Evolutionary conservation across 2,329 filamentous ascomycete genomes (phyloP), one percentile per base, ranked within the genome.

Genomic region (Diplodia scrobiculata): DNA sequence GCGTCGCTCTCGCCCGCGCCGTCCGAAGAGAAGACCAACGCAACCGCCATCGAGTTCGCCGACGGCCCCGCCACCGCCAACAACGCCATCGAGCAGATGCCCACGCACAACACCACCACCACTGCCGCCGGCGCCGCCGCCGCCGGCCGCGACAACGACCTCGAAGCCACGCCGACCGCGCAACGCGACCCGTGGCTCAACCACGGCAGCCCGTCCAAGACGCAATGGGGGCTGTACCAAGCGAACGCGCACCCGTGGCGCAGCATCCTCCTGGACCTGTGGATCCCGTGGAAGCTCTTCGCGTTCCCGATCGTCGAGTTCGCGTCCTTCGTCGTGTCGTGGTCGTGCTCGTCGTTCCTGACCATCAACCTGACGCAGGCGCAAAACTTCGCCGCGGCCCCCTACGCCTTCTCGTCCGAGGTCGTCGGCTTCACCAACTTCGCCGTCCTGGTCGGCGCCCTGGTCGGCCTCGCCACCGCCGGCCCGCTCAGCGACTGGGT

Each of bases 261-360:
- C 69, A 80, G 78, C 25, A 77, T 88, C 32, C 50, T 84, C 1
- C 73, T 81, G 34, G 84, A 86, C 69, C 78, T 89, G 25, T 87
- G 82, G 81, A 80, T 85, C 7, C 87, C 87, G 0, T 87, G 84
- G 82, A 86, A 87, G 70, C 78, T 89, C 0, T 84, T 87, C 71
- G 70, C 80, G 0, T 89, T 86, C 73, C 87, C 87, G 0, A 88
- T 89, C 66, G 83, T 89, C 50, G 82, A 88, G 68, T 86, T 87
- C 66, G 80, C 86, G 0, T 81, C 84, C 17, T 88, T 89, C 69
- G 82, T 87, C 29, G 84, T 87, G 6, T 85, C 83, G 27, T 89
- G 85, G 84, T 81, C 80, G 9, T 85, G 84, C 65, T 84, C 80
- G 50, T 81, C 77, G 25, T 87, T 87, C 75, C 76, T 89, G 54